Evolutionary conservation across 352 stramenopile genomes (phyloP), one percentile per base, ranked within the genome.

Genomic region (Pythium phragmitis): DNA sequence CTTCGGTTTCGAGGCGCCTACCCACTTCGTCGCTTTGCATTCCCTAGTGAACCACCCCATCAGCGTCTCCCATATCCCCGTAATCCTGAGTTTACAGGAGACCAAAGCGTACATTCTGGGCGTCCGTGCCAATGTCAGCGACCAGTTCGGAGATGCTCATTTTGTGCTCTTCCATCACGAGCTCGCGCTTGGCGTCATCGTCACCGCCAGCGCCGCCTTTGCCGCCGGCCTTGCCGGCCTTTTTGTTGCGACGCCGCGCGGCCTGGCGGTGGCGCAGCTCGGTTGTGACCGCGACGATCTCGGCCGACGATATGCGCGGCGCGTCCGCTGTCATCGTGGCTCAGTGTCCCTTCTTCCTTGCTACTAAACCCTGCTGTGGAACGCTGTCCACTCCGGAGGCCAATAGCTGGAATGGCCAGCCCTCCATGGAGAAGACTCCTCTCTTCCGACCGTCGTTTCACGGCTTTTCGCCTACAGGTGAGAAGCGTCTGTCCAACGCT

Each of bases 131-230:
- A 11, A 92, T 68, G 12, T 92, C 82, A 1, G 84, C 84, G 3
- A 88, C 69, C 9, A 92, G 59, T 49, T 92, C 84, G 7, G 81
- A 67, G 16, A 87, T 64, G 46, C 78, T 86, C 67, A 87, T 74
- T 57, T 91, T 91, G 68, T 92, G 81, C 68, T 92, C 84, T 49
- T 85, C 72, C 84, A 92, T 92, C n/a, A 85, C 74, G 36, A 92
- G 74, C 63, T 92, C 84, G 30, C 84, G 79, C 65, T 92, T 92
- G 62, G 80, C 79, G 49, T 92, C 84, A 41, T 92, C 84, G 23
- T 64, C 57, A 28, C 39, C 30, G 11, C 16, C 76, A n/a, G 83
- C 84, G 9, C 48, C 65, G 7, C 57, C 73, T 57, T 87, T 88
- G 7, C 26, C 26, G 26, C 61, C 64, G 54, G 76, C 69, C 52